Conservation (phyloP, 2,329 filamentous ascomycete genomes). For the Penicillium sp. region DNA sequence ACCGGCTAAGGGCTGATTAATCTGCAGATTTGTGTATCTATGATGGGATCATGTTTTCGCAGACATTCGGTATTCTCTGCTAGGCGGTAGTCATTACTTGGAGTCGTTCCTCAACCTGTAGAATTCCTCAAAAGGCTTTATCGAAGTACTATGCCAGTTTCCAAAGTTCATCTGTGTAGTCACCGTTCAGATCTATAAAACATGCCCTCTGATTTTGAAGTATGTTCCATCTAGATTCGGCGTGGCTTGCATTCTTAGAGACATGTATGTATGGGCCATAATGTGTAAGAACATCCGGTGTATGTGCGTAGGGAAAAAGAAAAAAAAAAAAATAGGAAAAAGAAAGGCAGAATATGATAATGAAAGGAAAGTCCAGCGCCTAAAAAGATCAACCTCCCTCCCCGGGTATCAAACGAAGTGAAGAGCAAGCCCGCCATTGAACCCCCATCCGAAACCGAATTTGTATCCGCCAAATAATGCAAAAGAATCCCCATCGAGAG, state of each 20-base stretch:
- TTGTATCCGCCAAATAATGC: not conserved
- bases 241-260: not conserved
- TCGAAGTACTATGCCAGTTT: not conserved
- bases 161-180: not conserved
- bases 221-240: not conserved
- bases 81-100: not conserved
- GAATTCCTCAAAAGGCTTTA: not conserved
- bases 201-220: not conserved
- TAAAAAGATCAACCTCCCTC: conserved; percentile 9
- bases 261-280: conserved; percentile 4
- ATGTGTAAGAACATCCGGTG: conserved; percentile 7
- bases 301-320: not conserved
- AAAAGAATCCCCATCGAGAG: not conserved
- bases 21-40: not conserved
- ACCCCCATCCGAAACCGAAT: not conserved
- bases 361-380: conserved; percentile 4
- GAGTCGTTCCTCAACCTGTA: too few relatives aligned
- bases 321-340: not conserved
- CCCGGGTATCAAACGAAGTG: conserved; percentile 18
- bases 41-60: not conserved
- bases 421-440: conserved; percentile 5
- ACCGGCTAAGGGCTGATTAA: not conserved
- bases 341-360: conserved; percentile 2
- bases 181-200: not conserved
- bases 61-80: not conserved